Evolutionary conservation across 768 basidiomycete genomes (phyloP).

Genomic region (Suillus ampliporus): DNA sequence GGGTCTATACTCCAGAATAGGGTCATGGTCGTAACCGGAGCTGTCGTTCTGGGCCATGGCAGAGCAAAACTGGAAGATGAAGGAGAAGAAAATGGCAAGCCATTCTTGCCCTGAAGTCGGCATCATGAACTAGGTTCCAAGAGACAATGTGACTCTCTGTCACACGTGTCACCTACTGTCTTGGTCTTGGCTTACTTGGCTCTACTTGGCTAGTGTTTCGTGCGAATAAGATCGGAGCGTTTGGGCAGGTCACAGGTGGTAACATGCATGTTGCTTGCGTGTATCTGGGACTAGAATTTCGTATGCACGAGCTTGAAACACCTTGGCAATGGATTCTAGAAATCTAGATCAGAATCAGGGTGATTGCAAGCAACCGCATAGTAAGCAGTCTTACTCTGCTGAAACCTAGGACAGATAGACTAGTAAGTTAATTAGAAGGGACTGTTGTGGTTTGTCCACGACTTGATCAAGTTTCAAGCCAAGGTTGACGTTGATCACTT

Average conservation of each 20-base stretch:
- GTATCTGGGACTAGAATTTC: not conserved
- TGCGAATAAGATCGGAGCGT: slow-evolving; percentile 2
- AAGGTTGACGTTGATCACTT: too few species aligned
- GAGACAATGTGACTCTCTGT: not conserved
- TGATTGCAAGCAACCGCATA: too few species aligned
- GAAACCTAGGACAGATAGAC: too few species aligned
- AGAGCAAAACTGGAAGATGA: slow-evolving; percentile 15
- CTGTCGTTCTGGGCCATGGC: slow-evolving; percentile 29
- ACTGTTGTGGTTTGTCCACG: too few species aligned
- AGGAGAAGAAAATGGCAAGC: slow-evolving; percentile 9
- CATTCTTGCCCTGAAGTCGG: not conserved
- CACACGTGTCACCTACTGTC: not conserved
- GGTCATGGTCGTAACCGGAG: slow-evolving; percentile 51
- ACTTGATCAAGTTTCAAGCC: too few species aligned
- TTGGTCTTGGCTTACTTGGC: slow-evolving; percentile 10
- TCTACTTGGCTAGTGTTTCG: not conserved
- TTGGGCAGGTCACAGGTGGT: too few species aligned
- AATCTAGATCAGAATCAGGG: not conserved
- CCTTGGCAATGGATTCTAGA: not conserved
- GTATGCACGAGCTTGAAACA: not conserved
- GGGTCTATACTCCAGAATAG: slow-evolving; percentile 80
- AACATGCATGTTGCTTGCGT: not conserved
- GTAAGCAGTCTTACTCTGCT: too few species aligned
- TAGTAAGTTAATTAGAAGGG: too few species aligned
- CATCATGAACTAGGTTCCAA: not conserved